Evolutionary conservation across 306 rosid genomes (phyloP).

Genomic region (Quercus rubra): DNA sequence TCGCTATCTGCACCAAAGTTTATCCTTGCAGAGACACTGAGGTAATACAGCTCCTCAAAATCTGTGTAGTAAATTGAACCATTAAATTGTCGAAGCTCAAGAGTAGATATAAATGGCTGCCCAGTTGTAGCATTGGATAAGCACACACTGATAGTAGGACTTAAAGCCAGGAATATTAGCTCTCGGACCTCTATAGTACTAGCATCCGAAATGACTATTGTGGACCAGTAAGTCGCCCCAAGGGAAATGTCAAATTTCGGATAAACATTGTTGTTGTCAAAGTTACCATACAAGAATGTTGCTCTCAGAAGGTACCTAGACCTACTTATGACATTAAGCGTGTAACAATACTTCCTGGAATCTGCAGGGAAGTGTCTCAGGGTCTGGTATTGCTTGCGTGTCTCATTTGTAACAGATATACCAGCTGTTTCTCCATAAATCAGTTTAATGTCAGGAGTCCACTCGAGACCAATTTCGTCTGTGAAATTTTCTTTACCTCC

Average conservation of each 20-base stretch:
- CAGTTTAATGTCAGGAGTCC: constrained; percentile 67
- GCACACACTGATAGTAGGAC: constrained; percentile 76
- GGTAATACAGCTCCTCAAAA: constrained; percentile 64
- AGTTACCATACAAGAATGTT: constrained; percentile 91
- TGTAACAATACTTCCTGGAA: constrained; percentile 86
- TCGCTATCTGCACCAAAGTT: constrained; percentile 88
- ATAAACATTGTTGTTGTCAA: constrained; percentile 79
- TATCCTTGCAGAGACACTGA: constrained; percentile 94
- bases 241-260: constrained; percentile 88
- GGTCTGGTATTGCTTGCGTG: constrained; percentile 64
- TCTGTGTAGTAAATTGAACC: constrained; percentile 75
- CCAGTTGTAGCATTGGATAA: constrained; percentile 99
- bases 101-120: constrained; percentile 88
- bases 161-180: constrained; percentile 80
- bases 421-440: constrained; percentile 51
- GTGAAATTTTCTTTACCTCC: constrained; percentile 71
- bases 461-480: constrained; percentile 73
- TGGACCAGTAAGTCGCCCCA: constrained; percentile 91
- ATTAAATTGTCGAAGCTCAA: constrained; percentile 95
- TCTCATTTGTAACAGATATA: constrained; percentile 67
- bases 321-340: constrained; percentile 69
- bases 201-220: constrained; percentile 90
- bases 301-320: constrained; percentile 85
- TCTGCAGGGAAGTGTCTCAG: constrained; percentile 86
- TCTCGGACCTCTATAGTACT: constrained; percentile 53